These are phyloP conservation scores for Suillus subaureus DNA, from an alignment of 768 basidiomycete species.

Conservation along the genomic window DNA sequence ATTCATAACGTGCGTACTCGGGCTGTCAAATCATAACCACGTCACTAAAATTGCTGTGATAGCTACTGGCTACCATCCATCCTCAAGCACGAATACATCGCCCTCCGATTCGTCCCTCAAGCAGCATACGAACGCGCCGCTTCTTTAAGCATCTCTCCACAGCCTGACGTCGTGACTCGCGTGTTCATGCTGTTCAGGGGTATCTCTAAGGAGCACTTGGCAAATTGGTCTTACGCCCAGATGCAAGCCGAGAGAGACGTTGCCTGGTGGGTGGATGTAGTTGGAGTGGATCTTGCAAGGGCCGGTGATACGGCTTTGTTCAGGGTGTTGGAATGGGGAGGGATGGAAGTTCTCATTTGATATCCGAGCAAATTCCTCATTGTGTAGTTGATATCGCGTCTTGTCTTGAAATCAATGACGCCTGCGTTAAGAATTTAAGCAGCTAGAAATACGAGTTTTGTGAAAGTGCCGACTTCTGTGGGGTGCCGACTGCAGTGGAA, in stretches of 20 bases:
- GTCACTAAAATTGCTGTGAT: neutral
- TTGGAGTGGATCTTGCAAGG: neutral
- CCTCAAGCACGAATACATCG: neutral
- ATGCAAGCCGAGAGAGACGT: neutral
- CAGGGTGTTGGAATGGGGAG: neutral
- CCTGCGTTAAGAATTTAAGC: too few species aligned
- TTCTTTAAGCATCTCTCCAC: neutral
- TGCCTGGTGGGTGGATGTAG: neutral
- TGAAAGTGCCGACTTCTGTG: too few species aligned
- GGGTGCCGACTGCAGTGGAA: too few species aligned
- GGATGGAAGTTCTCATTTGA: neutral
- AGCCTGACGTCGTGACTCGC: neutral
- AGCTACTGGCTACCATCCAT: neutral
- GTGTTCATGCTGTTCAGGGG: neutral
- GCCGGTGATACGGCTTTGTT: neutral
- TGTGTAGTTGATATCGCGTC: too few species aligned
- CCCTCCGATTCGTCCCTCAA: neutral
- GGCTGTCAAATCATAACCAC: neutral
- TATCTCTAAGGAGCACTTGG: neutral
- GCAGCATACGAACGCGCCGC: neutral
- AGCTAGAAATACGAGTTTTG: too few species aligned
- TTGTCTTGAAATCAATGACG: too few species aligned
- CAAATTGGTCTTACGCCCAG: neutral
- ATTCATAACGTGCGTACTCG: neutral
- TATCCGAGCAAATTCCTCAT: too few species aligned